Evolutionary conservation across 805 yeast species (phyloP), one percentile per base, ranked within the genome.

Genomic region (Wickerhamomyces silvicola): DNA sequence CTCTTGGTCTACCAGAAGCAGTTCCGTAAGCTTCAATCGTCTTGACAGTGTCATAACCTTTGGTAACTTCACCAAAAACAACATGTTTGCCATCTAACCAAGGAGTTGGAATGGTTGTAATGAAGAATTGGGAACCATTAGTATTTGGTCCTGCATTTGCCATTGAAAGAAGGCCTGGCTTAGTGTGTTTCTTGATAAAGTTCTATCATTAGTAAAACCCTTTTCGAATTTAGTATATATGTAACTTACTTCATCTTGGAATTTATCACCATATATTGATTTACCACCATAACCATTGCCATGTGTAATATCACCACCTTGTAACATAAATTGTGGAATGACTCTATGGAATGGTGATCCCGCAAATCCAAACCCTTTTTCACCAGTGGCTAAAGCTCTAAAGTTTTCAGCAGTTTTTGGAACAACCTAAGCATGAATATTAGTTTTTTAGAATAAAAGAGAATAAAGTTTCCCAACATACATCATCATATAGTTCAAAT

Each of bases 251-350:
- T 64, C 69, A 33, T 64, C 68, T 23, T 70, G 64, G 47, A 76
- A 75, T 44, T 73, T 76, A 46, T 65, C 66, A 50, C 90, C 92
- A 61, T 81, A 81, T 62, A 81, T 81, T 29, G 87, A 80, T 62
- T 78, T 78, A 60, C 97, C 97, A 60, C 97, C 97, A 50, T 82
- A 78, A 49, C 97, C 97, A 61, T 83, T 79, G 62, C 84, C 81
- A 65, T 69, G 64, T 57, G 86, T 81, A 66, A 82, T 79, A 65
- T 82, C 92, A 70, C 90, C 90, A 60, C 88, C 97, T 73, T 88
- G 97, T 59, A 90, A 71, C 97, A 88, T 88, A 72, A 88, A 88
- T 62, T 82, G 78, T 46, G 95, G 95, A 52, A 86, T 85, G 46
- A 86, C 85, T 70, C 95, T 80, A 79, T 86, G 95, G 86, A 87